Percentiles rank a stretch among this genome's conserved stretches.
These are phyloP conservation scores for Psilocybe mexicana DNA, from an alignment of 1,284 basidiomycete species.

Conservation along the genomic window DNA sequence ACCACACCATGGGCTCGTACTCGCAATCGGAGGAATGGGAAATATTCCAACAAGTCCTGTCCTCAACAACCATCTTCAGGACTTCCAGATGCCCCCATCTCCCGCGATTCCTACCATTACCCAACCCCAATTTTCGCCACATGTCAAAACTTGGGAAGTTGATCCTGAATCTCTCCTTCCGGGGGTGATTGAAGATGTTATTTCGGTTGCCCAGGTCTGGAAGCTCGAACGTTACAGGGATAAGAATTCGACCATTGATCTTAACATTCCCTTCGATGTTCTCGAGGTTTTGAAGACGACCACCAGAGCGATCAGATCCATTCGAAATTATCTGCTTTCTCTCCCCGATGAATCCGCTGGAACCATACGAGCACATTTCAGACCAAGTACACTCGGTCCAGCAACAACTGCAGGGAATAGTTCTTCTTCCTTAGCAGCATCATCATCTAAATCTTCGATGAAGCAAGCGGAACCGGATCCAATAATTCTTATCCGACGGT, in stretches of 20 bases:
- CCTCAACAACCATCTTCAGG: slow-evolving; percentile 37
- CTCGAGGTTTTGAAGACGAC: slow-evolving; percentile 71
- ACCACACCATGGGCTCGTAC: slow-evolving; percentile 62
- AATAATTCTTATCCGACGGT: slow-evolving; percentile 64
- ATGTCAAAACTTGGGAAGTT: slow-evolving; percentile 64
- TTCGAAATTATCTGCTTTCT: slow-evolving; percentile 78
- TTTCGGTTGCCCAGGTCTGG: slow-evolving; percentile 61
- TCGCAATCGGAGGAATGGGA: slow-evolving; percentile 67
- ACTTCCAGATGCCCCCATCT: slow-evolving; percentile 69
- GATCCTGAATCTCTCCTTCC: slow-evolving; percentile 74
- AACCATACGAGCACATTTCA: slow-evolving; percentile 50
- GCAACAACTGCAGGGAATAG: slow-evolving; percentile 22
- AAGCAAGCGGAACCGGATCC: slow-evolving; percentile 49
- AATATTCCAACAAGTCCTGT: slow-evolving; percentile 43
- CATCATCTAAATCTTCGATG: slow-evolving; percentile 10
- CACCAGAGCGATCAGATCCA: slow-evolving; percentile 74
- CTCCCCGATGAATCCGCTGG: slow-evolving; percentile 72
- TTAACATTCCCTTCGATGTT: slow-evolving; percentile 46
- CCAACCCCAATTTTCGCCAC: slow-evolving; percentile 47
- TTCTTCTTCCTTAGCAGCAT: slow-evolving; percentile 17
- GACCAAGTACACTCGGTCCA: slow-evolving; percentile 43
- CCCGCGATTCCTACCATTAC: slow-evolving; percentile 52
- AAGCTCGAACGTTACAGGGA: slow-evolving; percentile 23
- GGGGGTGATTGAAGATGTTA: slow-evolving; percentile 69
- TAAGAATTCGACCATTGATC: not conserved